These are phyloP conservation scores for Coemansia reversa DNA, from an alignment of 192 early-diverging fungal genomes.

Conservation along the genomic window DNA sequence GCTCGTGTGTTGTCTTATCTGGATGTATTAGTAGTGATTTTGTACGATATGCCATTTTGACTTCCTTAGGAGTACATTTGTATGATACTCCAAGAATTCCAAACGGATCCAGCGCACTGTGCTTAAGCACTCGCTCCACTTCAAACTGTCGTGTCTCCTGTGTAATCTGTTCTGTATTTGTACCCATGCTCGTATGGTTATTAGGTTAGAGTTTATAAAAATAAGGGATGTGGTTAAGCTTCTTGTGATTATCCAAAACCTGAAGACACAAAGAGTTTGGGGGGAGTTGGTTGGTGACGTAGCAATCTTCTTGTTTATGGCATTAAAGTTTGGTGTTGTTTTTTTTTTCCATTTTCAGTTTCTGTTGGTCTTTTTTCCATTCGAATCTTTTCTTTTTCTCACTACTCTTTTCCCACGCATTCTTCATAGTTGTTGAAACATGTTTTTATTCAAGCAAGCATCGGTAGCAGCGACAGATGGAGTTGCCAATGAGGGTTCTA, in stretches of 20 bases:
- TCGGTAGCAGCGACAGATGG: constrained; percentile 21
- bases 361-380: neutral
- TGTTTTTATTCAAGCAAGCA: constrained; percentile 39
- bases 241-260: neutral
- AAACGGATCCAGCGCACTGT: constrained; percentile 43
- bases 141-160: constrained; percentile 29
- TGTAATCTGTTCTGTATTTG: constrained; percentile 16
- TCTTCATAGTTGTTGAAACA: constrained; percentile 1
- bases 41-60: constrained; percentile 38
- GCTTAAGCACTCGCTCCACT: constrained; percentile 33
- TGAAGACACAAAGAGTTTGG: neutral
- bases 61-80: constrained; percentile 27
- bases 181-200: neutral
- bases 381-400: neutral
- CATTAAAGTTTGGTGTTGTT: neutral
- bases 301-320: neutral
- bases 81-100: constrained; percentile 24
- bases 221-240: neutral
- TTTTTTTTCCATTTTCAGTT: constrained; percentile 5
- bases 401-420: neutral
- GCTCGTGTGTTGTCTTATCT: constrained; percentile 35
- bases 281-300: neutral
- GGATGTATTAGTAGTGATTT: constrained; percentile 50
- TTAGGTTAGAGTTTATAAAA: neutral
- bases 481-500: constrained; percentile 33